A percentile compares a stretch with the other conserved stretches of the same genome.
Evolutionary conservation across 768 basidiomycete species (phyloP).

Genomic region (Phylloporus sp.): DNA sequence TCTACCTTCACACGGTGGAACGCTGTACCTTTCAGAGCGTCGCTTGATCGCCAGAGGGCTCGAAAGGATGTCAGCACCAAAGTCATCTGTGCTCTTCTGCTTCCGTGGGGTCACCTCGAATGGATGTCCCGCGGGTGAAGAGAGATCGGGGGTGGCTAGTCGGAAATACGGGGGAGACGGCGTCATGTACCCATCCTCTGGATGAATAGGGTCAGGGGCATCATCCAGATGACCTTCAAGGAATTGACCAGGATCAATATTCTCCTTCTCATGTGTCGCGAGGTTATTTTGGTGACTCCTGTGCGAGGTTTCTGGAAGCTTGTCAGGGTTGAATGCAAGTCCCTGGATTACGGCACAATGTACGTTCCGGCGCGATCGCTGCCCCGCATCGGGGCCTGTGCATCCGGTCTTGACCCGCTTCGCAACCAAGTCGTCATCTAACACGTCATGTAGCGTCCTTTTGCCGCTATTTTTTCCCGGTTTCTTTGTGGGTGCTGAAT

Average conservation of each 20-base stretch:
- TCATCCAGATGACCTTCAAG: constrained; percentile 41
- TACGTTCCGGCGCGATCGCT: constrained; percentile 21
- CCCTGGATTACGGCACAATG: constrained; percentile 14
- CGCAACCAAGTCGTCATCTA: constrained; percentile 58
- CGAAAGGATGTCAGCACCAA: constrained; percentile 45
- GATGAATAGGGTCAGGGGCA: constrained; percentile 45
- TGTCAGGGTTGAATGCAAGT: constrained; percentile 4
- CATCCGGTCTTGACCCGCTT: constrained; percentile 43
- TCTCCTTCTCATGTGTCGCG: constrained; percentile 35
- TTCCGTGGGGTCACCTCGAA: constrained; percentile 11
- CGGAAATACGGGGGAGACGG: constrained; percentile 52
- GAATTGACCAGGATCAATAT: constrained; percentile 35
- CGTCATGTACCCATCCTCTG: constrained; percentile 84
- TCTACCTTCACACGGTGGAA: not conserved
- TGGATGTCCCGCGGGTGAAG: constrained; percentile 53
- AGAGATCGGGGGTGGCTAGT: constrained; percentile 55
- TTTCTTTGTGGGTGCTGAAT: constrained; percentile 29
- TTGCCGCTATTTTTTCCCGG: constrained; percentile 69
- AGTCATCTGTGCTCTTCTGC: constrained; percentile 34
- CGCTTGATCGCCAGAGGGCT: constrained; percentile 29
- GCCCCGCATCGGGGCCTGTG: constrained; percentile 24
- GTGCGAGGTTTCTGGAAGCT: constrained; percentile 19
- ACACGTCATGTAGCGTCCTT: constrained; percentile 64
- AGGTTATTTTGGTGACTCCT: constrained; percentile 43
- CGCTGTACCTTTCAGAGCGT: constrained; percentile 7